Conservation (phyloP, 2,329 filamentous ascomycete genomes). For the Alternaria longipes region DNA sequence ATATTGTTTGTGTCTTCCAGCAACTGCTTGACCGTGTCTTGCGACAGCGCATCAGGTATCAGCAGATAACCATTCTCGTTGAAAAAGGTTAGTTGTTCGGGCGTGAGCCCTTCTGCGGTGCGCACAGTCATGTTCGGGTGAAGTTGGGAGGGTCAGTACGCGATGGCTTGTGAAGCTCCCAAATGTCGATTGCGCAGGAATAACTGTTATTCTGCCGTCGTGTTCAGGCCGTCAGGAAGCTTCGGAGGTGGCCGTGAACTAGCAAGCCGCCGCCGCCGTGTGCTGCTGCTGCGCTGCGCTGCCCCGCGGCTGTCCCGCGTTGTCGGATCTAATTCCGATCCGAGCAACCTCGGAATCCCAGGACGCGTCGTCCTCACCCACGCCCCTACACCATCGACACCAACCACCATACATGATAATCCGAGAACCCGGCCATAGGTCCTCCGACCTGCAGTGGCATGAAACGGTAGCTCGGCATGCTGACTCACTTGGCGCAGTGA, state of each 20-base stretch:
- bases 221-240: slow-evolving; percentile 18
- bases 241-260: slow-evolving; percentile 33
- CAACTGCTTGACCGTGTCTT: slow-evolving; percentile 71
- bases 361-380: background rate
- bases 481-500: background rate
- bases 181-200: background rate
- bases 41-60: slow-evolving; percentile 77
- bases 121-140: slow-evolving; percentile 26
- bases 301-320: no score
- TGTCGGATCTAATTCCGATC: no score
- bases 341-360: no score
- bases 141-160: background rate
- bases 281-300: background rate
- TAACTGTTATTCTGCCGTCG: background rate
- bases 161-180: background rate
- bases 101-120: slow-evolving; percentile 67
- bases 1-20: slow-evolving; percentile 78
- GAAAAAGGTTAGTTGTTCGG: slow-evolving; percentile 76
- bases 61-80: slow-evolving; percentile 88
- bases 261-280: background rate
- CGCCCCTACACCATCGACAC: background rate
- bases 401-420: background rate
- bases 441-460: background rate
- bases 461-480: background rate
- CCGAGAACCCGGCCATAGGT: background rate